A percentile compares a stretch with the other conserved stretches of the same genome.
These are phyloP conservation scores for Ophiobolus disseminans DNA, from an alignment of 2,329 filamentous ascomycete species.

Conservation along the genomic window DNA sequence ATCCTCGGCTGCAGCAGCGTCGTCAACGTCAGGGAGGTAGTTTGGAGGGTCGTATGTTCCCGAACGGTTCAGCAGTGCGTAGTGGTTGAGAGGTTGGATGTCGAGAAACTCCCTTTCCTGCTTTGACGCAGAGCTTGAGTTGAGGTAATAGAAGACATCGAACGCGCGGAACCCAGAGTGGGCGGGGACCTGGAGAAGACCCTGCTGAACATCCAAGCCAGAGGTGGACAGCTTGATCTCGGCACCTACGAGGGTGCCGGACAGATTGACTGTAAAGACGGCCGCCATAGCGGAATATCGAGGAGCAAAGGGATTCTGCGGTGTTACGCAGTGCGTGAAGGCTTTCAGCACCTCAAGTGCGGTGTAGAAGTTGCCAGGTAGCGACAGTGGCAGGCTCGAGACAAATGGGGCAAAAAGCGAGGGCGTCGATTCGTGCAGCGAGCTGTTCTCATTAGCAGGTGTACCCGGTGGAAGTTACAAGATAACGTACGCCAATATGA, in stretches of 20 bases:
- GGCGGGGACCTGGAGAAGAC: constrained; percentile 79
- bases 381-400: constrained; percentile 76
- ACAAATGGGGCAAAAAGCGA: constrained; percentile 85
- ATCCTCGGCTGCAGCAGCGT: constrained; percentile 90
- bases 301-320: constrained; percentile 83
- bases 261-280: constrained; percentile 79
- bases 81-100: constrained; percentile 77
- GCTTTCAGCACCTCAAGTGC: constrained; percentile 83
- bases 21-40: constrained; percentile 91
- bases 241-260: constrained; percentile 78
- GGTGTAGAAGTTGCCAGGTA: constrained; percentile 77
- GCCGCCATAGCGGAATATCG: constrained; percentile 82
- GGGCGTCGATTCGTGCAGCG: constrained; percentile 85
- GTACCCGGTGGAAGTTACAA: neutral
- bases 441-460: constrained; percentile 61
- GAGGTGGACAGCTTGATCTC: constrained; percentile 81
- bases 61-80: constrained; percentile 80
- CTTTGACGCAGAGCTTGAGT: constrained; percentile 87
- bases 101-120: constrained; percentile 88
- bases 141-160: constrained; percentile 96
- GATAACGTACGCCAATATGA: constrained; percentile 77
- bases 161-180: constrained; percentile 89
- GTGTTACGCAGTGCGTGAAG: constrained; percentile 86
- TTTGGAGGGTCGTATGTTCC: constrained; percentile 84
- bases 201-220: constrained; percentile 83